Evolutionary conservation across 257 asterid species (phyloP), one percentile per base, ranked within the genome.

Genomic region (Cruciata laevipes): DNA sequence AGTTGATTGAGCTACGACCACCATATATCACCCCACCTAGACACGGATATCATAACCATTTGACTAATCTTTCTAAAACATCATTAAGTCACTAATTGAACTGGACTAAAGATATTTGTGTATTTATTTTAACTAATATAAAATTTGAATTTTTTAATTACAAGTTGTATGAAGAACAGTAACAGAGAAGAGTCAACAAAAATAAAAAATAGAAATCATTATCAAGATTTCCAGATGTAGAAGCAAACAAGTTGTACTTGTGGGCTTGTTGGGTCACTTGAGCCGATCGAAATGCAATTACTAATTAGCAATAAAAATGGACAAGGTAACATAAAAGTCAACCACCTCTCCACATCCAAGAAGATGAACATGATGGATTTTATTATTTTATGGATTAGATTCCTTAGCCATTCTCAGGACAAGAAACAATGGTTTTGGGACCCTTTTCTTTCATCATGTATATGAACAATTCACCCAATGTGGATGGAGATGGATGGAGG

Each of bases 341-440:
- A 65, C 75, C 16, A 56, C 24, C 42, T 62, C 66, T 5, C 30
- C 21, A 14, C 53, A 35, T 55, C 70, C 70, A 55, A 64, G 49
- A 38, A 37, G 35, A 63, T 12, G 52, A 63, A 68, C 40, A 68
- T 61, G 18, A 68, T 62, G 51, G 52, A 20, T 31, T 24, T 4
- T 11, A 3, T 47, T 27, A 5, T 25, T 59, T 59, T 59, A 59
- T 25, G 31, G 63, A 59, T 32, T 17, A 23, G 55, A 47, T 31
- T 27, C 61, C 4, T 18, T 17, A 37, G 13, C 61, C 57, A 49
- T 25, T 30, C 31, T 38, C 61, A 67, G 51, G 51, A 51, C 31
- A 31, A 32, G 56, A 25, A 21, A 21, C 7, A 12, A 21, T 9
- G 17, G 1, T 27, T 0, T 13, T 32, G 63, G 52, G 63, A 53